A percentile compares a stretch with the other conserved stretches of the same genome.
These are phyloP conservation scores for Hortiboletus flavorubellus DNA, from an alignment of 768 basidiomycete genomes.

Conservation along the genomic window DNA sequence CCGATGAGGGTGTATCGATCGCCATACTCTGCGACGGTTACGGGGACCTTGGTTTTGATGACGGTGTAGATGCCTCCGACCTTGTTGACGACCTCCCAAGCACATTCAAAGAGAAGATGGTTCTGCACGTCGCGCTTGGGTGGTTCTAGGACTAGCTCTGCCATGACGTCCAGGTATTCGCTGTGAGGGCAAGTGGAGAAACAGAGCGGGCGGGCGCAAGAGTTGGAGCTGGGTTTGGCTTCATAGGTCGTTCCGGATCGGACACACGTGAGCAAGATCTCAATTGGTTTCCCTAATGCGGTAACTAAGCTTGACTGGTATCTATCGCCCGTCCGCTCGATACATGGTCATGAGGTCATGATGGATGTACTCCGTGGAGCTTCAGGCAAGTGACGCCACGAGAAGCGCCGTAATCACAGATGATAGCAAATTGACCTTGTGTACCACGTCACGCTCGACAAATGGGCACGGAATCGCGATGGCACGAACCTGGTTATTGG, in stretches of 20 bases:
- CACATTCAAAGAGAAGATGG: constrained; percentile 88
- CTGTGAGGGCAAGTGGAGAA: background rate
- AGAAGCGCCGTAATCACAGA: constrained; percentile 37
- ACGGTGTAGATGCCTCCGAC: constrained; percentile 99
- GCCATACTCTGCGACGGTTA: constrained; percentile 94
- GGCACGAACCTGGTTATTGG: constrained; percentile 74
- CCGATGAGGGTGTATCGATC: constrained; percentile 95
- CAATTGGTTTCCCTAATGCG: constrained; percentile 12
- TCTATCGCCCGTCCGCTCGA: background rate
- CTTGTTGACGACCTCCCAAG: constrained; percentile 99
- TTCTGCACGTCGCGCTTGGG: constrained; percentile 69
- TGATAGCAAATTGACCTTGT: constrained; percentile 45
- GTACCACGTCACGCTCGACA: background rate
- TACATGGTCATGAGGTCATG: no score
- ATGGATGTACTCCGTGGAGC: no score
- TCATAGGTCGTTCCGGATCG: background rate
- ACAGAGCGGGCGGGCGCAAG: background rate
- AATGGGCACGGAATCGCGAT: background rate
- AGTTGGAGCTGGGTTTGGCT: constrained; percentile 6
- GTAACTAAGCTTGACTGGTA: constrained; percentile 15
- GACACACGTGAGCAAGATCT: constrained; percentile 21
- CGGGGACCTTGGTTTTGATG: constrained; percentile 98
- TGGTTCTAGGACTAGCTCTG: constrained; percentile 18
- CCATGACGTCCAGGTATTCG: constrained; percentile 16
- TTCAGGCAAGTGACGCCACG: constrained; percentile 35